Evolutionary conservation across 805 yeast species (phyloP), one percentile per base, ranked within the genome.

Genomic region (Starmera amethionina): DNA sequence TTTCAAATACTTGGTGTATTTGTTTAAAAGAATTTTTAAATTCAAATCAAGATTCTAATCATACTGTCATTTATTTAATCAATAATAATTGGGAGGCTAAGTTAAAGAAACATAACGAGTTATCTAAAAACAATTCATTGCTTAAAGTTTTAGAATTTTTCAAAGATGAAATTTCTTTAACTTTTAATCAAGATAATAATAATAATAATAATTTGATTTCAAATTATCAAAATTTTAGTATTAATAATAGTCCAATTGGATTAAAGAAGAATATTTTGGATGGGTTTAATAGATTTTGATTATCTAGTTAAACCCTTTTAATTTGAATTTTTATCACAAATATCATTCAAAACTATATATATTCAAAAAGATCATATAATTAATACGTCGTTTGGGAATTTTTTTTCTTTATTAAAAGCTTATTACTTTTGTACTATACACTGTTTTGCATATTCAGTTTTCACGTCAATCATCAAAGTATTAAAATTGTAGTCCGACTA

Each of bases 1-100:
- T 79, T 13, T 65, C 75, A 14, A 67, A 70, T 39, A 77, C 79
- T 4, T 77, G 82, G 82, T 54, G 71, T 25, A 62, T 69, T 13
- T 69, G 67, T 18, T 55, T 75, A 34, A 62, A 58, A 18, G 67
- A 64, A 31, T 40, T 50, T 29, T 46, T 46, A 13, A 40, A 44
- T 27, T 39, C 30, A 14, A 54, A 61, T 13, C 44, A 39, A 29
- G 18, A 45, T 11, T 37, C 55, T n/a, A 51, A 56, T 38, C 34
- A 32, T 16, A 50, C 57, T 33, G 63, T 76, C 31, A 52, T 68
- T 27, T 58, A 63, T 10, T 50, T 65, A 34, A 56, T 58, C 29
- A 56, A 59, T 40, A 60, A 59, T 31, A 64, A 63, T 33, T 66
- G 69, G 70, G 60, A 58, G 36, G 49, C 54, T 9, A 71, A 65